These are phyloP conservation scores for Elongisporangium anandrum DNA, from an alignment of 352 stramenopile species.

Conservation along the genomic window DNA sequence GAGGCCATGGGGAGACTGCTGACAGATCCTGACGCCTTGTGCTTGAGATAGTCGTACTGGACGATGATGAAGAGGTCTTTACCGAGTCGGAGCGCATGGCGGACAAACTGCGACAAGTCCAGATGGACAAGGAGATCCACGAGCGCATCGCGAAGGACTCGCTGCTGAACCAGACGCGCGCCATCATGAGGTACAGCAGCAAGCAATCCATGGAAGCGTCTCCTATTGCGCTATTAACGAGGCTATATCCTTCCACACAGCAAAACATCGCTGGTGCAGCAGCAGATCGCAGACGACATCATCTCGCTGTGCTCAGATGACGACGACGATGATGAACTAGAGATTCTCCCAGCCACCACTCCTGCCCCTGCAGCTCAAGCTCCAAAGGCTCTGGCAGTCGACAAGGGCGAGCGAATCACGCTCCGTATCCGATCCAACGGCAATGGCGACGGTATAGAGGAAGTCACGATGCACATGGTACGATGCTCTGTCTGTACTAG, in stretches of 20 bases:
- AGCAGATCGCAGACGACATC: constrained; percentile 23
- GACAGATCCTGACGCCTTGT: neutral
- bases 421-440: constrained; percentile 64
- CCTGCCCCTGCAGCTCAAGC: neutral
- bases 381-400: constrained; percentile 2
- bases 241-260: constrained; percentile 12
- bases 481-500: too few species aligned
- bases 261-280: constrained; percentile 21
- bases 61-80: constrained; percentile 24
- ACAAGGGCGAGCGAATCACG: constrained; percentile 50
- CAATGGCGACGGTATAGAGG: constrained; percentile 46
- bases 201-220: constrained; percentile 5
- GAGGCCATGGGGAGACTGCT: neutral
- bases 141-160: constrained; percentile 45
- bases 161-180: constrained; percentile 53
- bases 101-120: constrained; percentile 23
- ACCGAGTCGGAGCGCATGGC: constrained; percentile 33
- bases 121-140: constrained; percentile 53
- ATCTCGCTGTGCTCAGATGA: constrained; percentile 61
- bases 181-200: constrained; percentile 44
- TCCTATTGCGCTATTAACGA: neutral
- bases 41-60: constrained; percentile 10
- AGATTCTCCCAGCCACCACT: constrained; percentile 4
- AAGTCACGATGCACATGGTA: constrained; percentile 58
- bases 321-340: constrained; percentile 22